phyloP scores from a whole-genome alignment of 208 protist species.

The Trypanosoma avium region DNA sequence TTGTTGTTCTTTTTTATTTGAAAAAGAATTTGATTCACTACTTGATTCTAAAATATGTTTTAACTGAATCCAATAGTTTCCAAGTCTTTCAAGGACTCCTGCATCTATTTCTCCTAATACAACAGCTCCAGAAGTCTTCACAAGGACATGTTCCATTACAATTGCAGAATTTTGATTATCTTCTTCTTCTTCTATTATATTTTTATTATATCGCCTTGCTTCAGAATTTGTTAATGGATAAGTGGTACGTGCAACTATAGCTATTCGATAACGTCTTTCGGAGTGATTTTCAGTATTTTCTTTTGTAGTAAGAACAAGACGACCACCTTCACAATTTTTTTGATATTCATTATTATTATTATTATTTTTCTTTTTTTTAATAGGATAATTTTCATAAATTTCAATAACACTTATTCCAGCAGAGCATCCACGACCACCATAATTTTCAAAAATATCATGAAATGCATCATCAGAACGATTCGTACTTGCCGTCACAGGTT shows the following conservation, averaged over 20 bases:
- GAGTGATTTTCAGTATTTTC: conserved; percentile 19
- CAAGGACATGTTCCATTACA: conserved; percentile 28
- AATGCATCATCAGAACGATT: conserved; percentile 28
- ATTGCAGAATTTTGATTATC: conserved; percentile 1
- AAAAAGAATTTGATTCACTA: neutral
- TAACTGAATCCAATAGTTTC: conserved; percentile 10
- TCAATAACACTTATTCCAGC: conserved; percentile 26
- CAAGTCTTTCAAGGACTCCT: conserved; percentile 16
- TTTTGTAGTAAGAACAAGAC: conserved; percentile 26
- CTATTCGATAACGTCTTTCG: conserved; percentile 27
- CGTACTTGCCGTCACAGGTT: conserved; percentile 21
- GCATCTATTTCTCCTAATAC: conserved; percentile 24
- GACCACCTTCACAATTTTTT: neutral
- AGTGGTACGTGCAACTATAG: conserved; percentile 25
- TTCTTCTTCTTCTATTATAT: conserved; percentile 3
- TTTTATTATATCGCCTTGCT: conserved; percentile 2
- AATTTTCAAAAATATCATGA: conserved; percentile 33
- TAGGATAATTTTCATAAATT: conserved; percentile 21
- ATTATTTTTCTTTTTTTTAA: neutral
- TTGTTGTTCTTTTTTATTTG: conserved; percentile 4
- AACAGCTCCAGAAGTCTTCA: conserved; percentile 27
- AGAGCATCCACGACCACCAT: conserved; percentile 25
- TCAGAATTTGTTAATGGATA: conserved; percentile 24
- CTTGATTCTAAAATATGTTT: conserved; percentile 1
- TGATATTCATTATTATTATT: neutral